Evolutionary conservation across 2,329 filamentous ascomycete species (phyloP).

Genomic region (Metarhizium sp.): DNA sequence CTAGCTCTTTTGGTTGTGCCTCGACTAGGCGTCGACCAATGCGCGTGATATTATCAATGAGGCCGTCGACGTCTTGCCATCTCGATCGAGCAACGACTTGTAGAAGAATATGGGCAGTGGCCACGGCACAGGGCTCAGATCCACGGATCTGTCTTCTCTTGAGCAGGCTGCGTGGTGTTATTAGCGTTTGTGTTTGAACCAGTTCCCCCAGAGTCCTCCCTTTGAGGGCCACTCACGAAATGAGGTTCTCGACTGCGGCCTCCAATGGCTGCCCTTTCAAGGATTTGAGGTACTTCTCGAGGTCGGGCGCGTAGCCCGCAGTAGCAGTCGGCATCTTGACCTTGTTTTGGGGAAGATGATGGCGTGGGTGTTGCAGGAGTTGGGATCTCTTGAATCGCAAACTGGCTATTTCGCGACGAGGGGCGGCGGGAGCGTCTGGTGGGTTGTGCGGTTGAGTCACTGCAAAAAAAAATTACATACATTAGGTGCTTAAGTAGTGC

Average conservation of each 20-base stretch:
- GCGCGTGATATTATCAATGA: constrained; percentile 71
- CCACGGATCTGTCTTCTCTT: constrained; percentile 86
- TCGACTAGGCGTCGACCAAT: constrained; percentile 70
- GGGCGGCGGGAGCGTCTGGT: background rate
- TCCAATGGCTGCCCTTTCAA: constrained; percentile 70
- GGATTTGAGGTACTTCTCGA: constrained; percentile 70
- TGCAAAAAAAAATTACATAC: background rate
- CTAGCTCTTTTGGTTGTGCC: constrained; percentile 83
- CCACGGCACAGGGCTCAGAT: constrained; percentile 80
- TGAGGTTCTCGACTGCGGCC: constrained; percentile 71
- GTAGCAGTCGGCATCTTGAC: constrained; percentile 23
- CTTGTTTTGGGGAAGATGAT: background rate
- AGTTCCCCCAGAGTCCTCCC: background rate
- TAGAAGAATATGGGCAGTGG: constrained; percentile 80
- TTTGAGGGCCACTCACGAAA: constrained; percentile 52
- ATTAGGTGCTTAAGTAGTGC: too few relatives aligned
- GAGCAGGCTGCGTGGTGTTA: constrained; percentile 42
- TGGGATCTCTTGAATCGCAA: background rate
- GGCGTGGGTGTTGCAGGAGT: constrained; percentile 3
- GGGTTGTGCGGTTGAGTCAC: background rate
- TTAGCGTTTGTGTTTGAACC: background rate
- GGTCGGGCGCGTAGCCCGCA: constrained; percentile 51
- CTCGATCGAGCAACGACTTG: constrained; percentile 77
- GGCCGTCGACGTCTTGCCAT: constrained; percentile 65
- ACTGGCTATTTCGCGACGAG: constrained; percentile 4